Evolutionary conservation across 2,329 filamentous ascomycete genomes (phyloP), one percentile per base, ranked within the genome.

Genomic region (Blastomyces parvus): DNA sequence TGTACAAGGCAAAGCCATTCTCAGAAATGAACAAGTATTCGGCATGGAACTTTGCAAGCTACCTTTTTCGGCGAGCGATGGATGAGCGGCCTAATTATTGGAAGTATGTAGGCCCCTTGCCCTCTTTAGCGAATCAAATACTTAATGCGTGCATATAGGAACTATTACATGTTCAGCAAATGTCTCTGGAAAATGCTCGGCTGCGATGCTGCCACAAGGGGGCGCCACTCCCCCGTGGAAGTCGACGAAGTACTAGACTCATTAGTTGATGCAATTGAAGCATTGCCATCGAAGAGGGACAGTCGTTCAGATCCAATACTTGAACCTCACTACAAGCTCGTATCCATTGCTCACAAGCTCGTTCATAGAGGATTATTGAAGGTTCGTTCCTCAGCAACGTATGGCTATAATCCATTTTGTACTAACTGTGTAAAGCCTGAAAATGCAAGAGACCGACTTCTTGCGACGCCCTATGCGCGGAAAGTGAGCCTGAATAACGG

Each of bases 291-390:
- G 65, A 83, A 83, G 64, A 81, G 80, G 68, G 83, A 88, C 68
- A 81, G 79, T 19, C 80, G 83, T 25, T 74, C 77, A 46, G 91
- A 96, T 65, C 91, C 90, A 0, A 87, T 95, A 30, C 82, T 97
- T 19, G 92, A 96, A 73, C 92, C 92, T 3, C 91, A 96, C 72
- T 96, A 95, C 80, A 96, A 96, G 77, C 87, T 96, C 25, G 83
- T 94, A 44, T 88, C 89, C 1, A 80, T 94, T 27, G 78, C 91
- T 7, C 86, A 95, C 77, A 96, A 97, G 74, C 82, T 96, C 30
- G 88, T 95, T 19, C 80, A 79, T 38, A 72, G 74, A 33, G 75
- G 75, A 60, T 73, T 76, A 13, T 73, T 86, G 59, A 70, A 75
- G 62, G 78, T 79, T 69, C 66, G 72, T 66, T 52, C 60, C 77